phyloP scores from a whole-genome alignment of 1,284 basidiomycete species.

The Cystobasidium pallidum region DNA sequence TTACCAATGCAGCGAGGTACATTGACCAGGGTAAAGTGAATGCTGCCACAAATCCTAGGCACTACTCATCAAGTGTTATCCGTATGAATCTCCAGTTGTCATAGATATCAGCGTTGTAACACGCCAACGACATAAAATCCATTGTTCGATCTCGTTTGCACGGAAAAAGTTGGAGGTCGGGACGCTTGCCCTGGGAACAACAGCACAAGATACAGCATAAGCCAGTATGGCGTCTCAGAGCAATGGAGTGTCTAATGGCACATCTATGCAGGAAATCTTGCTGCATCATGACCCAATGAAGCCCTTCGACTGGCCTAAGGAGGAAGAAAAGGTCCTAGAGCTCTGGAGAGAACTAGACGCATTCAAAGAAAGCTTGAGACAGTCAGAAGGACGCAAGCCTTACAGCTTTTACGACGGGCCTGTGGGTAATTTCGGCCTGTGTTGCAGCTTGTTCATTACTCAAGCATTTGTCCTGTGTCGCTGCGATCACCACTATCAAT shows the following conservation, averaged over 20 bases:
- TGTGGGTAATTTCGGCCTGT: background rate
- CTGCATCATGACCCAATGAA: conserved; percentile 62
- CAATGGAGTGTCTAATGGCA: conserved; percentile 19
- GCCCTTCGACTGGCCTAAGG: conserved; percentile 83
- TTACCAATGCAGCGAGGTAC: too few species aligned
- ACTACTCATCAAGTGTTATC: too few species aligned
- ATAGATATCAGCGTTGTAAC: too few species aligned
- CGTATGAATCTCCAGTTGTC: too few species aligned
- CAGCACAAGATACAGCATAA: background rate
- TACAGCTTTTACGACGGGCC: conserved; percentile 93
- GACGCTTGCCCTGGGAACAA: background rate
- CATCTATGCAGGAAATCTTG: conserved; percentile 24
- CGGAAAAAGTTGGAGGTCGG: conserved; percentile 2
- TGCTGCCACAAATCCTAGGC: too few species aligned
- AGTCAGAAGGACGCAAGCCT: conserved; percentile 84
- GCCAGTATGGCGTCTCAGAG: conserved; percentile 11
- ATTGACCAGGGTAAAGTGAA: too few species aligned
- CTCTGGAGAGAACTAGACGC: conserved; percentile 98
- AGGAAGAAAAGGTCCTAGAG: conserved; percentile 88
- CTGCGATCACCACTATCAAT: conserved; percentile 15
- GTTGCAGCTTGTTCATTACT: background rate
- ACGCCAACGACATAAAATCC: too few species aligned
- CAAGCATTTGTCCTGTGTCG: background rate
- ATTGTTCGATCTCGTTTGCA: conserved; percentile 7
- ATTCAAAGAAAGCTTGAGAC: conserved; percentile 89